These are phyloP conservation scores for Globisporangium radiosum DNA, from an alignment of 352 stramenopile genomes.

Conservation along the genomic window DNA sequence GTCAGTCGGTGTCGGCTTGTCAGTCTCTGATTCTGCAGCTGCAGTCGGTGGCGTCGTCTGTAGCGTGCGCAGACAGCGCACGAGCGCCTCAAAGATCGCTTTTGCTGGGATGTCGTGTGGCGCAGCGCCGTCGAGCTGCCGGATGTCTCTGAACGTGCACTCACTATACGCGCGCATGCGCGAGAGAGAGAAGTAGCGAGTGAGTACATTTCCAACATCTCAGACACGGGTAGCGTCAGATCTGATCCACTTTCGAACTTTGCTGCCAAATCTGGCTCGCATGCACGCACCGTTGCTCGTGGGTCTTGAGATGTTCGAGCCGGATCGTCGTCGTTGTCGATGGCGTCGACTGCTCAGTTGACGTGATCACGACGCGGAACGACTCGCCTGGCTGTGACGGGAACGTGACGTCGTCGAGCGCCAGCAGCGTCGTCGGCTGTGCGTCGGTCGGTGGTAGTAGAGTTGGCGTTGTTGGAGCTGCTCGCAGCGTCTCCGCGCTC, in stretches of 20 bases:
- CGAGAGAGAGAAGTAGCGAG: not conserved
- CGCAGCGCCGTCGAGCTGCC: slow-evolving; percentile 18
- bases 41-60: slow-evolving; percentile 6
- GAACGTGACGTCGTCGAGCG: slow-evolving; percentile 24
- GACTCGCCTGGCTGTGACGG: slow-evolving; percentile 17
- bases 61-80: slow-evolving; percentile 20
- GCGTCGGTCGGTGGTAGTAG: not conserved
- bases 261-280: too few species aligned
- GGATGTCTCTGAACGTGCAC: slow-evolving; percentile 22
- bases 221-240: too few species aligned
- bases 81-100: slow-evolving; percentile 26
- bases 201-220: not conserved
- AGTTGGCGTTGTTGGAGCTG: not conserved
- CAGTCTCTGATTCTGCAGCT: slow-evolving; percentile 3
- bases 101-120: slow-evolving; percentile 11
- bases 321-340: slow-evolving; percentile 14
- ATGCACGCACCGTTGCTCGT: slow-evolving; percentile 14
- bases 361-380: slow-evolving; percentile 24
- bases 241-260: too few species aligned
- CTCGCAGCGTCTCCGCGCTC: too few species aligned
- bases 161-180: slow-evolving; percentile 4
- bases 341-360: not conserved
- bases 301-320: slow-evolving; percentile 22
- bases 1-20: slow-evolving; percentile 2
- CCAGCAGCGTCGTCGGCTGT: slow-evolving; percentile 13